Evolutionary conservation across 176 grass and related monocot species (phyloP).

Genomic region (Pontederia crassipes): DNA sequence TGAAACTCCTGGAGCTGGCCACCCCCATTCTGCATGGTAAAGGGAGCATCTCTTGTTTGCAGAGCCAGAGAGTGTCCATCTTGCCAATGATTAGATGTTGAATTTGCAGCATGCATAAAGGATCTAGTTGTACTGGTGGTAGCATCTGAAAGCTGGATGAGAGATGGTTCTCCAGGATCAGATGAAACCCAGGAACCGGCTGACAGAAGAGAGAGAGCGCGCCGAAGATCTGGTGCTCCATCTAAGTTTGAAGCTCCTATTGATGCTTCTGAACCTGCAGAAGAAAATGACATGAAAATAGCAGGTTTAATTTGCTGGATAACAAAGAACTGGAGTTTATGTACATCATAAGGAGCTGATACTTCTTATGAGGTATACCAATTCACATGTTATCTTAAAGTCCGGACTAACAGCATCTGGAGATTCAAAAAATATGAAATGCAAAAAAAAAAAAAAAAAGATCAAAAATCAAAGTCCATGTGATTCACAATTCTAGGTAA

Average conservation of each 20-base stretch:
- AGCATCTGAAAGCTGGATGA: neutral
- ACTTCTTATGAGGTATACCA: no score
- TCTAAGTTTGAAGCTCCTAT: conserved; percentile 15
- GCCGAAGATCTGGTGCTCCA: conserved; percentile 21
- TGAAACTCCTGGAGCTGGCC: conserved; percentile 6
- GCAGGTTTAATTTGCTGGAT: no score
- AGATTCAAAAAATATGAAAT: no score
- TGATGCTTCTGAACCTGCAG: conserved; percentile 16
- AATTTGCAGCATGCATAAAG: neutral
- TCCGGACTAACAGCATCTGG: no score
- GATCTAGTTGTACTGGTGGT: neutral
- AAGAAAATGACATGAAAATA: neutral
- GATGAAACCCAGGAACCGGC: conserved; percentile 9
- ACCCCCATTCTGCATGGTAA: neutral
- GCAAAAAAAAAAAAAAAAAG: no score
- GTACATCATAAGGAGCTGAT: neutral
- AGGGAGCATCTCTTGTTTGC: conserved; percentile 4
- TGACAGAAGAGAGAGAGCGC: conserved; percentile 27
- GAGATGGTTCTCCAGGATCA: conserved; percentile 10
- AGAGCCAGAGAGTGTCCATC: neutral
- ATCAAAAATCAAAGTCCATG: no score
- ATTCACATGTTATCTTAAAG: no score
- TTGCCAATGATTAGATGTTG: neutral
- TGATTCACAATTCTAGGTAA: no score
- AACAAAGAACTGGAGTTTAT: neutral